Conservation (phyloP, 768 basidiomycete species). For the Leucogyrophana mollusca region DNA sequence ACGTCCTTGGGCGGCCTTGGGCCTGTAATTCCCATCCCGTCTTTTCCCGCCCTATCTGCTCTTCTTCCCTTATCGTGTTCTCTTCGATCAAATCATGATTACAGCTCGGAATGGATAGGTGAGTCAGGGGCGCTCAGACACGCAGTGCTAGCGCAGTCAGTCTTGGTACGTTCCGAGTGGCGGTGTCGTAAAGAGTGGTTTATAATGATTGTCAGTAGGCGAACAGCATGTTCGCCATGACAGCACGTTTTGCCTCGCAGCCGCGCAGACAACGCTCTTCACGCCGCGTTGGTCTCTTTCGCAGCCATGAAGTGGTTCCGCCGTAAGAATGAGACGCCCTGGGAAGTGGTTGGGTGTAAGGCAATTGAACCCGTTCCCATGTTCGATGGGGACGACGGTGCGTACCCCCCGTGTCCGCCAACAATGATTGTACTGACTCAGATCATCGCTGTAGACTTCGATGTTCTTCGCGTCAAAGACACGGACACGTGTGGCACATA, state of each 20-base stretch:
- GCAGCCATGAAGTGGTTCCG: constrained; percentile 41
- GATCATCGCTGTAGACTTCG: constrained; percentile 49
- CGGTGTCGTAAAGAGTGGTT: constrained; percentile 15
- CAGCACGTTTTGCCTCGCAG: constrained; percentile 8
- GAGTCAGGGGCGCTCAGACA: too few relatives aligned
- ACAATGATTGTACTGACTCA: not conserved
- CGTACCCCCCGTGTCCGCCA: constrained; percentile 11
- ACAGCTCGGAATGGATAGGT: too few relatives aligned
- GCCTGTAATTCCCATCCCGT: too few relatives aligned
- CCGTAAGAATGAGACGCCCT: constrained; percentile 54
- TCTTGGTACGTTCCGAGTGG: constrained; percentile 14
- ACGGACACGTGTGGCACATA: constrained; percentile 59
- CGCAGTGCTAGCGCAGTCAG: not conserved
- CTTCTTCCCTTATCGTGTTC: too few relatives aligned
- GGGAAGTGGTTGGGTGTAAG: constrained; percentile 76
- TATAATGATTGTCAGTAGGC: constrained; percentile 8
- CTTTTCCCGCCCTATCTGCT: too few relatives aligned
- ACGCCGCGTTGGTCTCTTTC: constrained; percentile 16
- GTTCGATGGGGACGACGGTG: constrained; percentile 61
- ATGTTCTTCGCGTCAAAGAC: constrained; percentile 54
- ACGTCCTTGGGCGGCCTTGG: too few relatives aligned
- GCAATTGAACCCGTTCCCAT: constrained; percentile 62
- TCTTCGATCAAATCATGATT: too few relatives aligned
- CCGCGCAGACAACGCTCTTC: constrained; percentile 8
- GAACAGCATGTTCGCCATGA: constrained; percentile 16